These are phyloP conservation scores for Podosphaera aphanis DNA, from an alignment of 2,329 filamentous ascomycete genomes.

Conservation along the genomic window DNA sequence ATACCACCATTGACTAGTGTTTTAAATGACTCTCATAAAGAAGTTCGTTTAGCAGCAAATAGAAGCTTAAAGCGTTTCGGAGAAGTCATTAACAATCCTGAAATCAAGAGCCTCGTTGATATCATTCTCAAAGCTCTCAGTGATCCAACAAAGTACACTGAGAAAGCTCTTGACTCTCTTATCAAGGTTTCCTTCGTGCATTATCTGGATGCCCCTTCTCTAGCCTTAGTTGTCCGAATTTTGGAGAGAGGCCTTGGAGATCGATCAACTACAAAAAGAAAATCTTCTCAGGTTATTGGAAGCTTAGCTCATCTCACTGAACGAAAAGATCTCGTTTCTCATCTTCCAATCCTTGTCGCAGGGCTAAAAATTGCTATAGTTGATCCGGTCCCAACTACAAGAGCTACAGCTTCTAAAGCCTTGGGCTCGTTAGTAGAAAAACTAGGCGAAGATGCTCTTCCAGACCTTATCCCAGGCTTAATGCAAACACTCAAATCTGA, in stretches of 20 bases:
- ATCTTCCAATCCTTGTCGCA: conserved; percentile 77
- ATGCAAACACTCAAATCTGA: conserved; percentile 97
- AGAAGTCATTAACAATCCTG: conserved; percentile 93
- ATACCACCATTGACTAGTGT: conserved; percentile 88
- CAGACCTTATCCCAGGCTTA: conserved; percentile 87
- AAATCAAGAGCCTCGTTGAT: conserved; percentile 79
- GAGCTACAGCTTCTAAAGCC: conserved; percentile 86
- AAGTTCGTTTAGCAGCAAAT: conserved; percentile 78
- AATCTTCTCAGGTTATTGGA: conserved; percentile 91
- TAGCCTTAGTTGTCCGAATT: conserved; percentile 86
- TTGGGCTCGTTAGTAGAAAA: conserved; percentile 95
- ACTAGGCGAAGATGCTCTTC: conserved; percentile 84
- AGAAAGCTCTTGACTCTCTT: conserved; percentile 74
- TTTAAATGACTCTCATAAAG: conserved; percentile 93
- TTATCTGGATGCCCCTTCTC: conserved; percentile 88
- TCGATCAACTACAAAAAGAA: conserved; percentile 83
- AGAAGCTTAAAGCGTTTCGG: conserved; percentile 92
- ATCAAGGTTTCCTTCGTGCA: conserved; percentile 98
- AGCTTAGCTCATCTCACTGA: conserved; percentile 93
- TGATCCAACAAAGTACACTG: conserved; percentile 90
- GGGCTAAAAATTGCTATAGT: conserved; percentile 76
- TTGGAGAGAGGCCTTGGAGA: conserved; percentile 79
- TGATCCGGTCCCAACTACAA: conserved; percentile 86
- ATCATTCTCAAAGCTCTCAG: conserved; percentile 89
- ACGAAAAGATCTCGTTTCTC: conserved; percentile 73